These are phyloP conservation scores for Tubosaeta sp. DNA, from an alignment of 768 basidiomycete species.

Conservation along the genomic window DNA sequence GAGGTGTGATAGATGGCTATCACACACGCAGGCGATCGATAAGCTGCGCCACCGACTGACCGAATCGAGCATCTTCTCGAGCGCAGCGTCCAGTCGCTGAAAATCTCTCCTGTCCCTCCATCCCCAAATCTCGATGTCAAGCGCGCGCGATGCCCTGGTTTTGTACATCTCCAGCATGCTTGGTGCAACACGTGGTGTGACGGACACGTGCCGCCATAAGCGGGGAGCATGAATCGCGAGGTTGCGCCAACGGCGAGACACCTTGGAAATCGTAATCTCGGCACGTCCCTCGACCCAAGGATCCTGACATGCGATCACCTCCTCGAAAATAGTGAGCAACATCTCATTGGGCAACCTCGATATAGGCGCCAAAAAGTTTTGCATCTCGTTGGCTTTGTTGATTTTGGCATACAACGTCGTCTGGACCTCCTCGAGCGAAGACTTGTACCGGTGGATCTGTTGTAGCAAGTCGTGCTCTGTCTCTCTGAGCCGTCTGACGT, in stretches of 20 bases:
- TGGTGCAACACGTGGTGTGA: conserved; percentile 18
- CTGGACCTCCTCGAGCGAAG: conserved; percentile 17
- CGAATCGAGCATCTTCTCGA: conserved; percentile 26
- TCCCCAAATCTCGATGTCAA: conserved; percentile 25
- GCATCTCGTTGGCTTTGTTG: conserved; percentile 28
- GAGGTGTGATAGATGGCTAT: conserved; percentile 28
- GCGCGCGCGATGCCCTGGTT: conserved; percentile 21
- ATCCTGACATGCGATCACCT: conserved; percentile 26
- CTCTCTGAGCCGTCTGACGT: conserved; percentile 16
- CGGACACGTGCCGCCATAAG: conserved; percentile 27
- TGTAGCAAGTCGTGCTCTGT: conserved; percentile 12
- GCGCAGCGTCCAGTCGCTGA: conserved; percentile 25
- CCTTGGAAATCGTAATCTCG: conserved; percentile 26
- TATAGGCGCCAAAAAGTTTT: conserved; percentile 26
- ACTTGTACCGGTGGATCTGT: conserved; percentile 12
- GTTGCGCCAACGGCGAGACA: conserved; percentile 32
- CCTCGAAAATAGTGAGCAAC: conserved; percentile 28
- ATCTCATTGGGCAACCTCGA: conserved; percentile 31
- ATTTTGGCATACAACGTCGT: conserved; percentile 10
- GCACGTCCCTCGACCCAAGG: conserved; percentile 13
- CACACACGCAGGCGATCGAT: conserved; percentile 24
- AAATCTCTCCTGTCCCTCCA: conserved; percentile 31
- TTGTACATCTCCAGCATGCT: conserved; percentile 23
- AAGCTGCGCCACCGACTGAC: conserved; percentile 26
- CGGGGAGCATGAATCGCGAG: conserved; percentile 29